phyloP scores from a whole-genome alignment of 2,329 filamentous ascomycete genomes.

The Ceratocystis papillata region DNA sequence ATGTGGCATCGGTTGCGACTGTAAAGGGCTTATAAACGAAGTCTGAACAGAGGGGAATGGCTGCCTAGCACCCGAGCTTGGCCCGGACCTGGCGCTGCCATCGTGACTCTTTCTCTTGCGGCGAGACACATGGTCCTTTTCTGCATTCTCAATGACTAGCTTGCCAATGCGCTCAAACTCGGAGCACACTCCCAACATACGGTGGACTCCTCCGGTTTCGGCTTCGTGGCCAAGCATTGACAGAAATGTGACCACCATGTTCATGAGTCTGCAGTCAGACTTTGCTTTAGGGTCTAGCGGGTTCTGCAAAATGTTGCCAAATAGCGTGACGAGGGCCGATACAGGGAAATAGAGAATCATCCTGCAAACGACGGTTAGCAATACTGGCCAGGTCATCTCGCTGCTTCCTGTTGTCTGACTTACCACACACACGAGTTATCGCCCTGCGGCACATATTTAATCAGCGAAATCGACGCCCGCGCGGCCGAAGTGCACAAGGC shows the following conservation, averaged over 20 bases:
- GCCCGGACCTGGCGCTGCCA: constrained; percentile 27
- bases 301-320: constrained; percentile 93
- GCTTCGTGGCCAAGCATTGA: constrained; percentile 82
- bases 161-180: constrained; percentile 93
- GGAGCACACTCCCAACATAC: constrained; percentile 88
- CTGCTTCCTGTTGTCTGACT: constrained; percentile 31
- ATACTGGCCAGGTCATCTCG: background rate
- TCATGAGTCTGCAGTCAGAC: constrained; percentile 85
- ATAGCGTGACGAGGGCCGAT: constrained; percentile 84
- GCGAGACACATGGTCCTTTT: constrained; percentile 68
- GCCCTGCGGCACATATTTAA: constrained; percentile 92
- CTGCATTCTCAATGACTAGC: constrained; percentile 79
- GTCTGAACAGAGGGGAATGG: constrained; percentile 29
- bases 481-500: constrained; percentile 87
- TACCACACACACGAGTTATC: constrained; percentile 94
- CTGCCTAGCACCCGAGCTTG: background rate
- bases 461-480: constrained; percentile 78
- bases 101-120: constrained; percentile 75
- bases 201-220: constrained; percentile 78
- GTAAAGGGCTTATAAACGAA: constrained; percentile 27
- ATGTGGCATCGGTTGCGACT: background rate
- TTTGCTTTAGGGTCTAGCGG: constrained; percentile 79
- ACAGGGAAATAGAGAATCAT: constrained; percentile 95
- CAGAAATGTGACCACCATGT: constrained; percentile 81
- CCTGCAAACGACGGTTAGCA: constrained; percentile 36